phyloP scores from a whole-genome alignment of 2,329 filamentous ascomycete species.

The Aureobasidium sp. region DNA sequence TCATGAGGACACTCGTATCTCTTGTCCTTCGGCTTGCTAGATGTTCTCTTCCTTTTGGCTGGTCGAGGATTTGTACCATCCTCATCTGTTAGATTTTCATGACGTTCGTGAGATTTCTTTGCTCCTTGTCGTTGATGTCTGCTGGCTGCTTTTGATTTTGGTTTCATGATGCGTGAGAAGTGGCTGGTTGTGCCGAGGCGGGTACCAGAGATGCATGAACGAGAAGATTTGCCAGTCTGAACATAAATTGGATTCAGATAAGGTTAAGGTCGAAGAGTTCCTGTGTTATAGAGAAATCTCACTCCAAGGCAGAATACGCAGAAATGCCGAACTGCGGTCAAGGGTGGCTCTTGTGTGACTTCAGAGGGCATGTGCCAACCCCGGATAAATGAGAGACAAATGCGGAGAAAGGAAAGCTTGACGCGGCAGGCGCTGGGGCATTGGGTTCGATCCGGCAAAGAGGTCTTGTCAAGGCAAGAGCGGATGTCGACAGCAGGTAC shows the following conservation, averaged over 20 bases:
- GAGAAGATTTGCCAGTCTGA: background rate
- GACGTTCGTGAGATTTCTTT: background rate
- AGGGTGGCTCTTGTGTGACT: background rate
- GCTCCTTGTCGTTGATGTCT: background rate
- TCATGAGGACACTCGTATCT: slow-evolving; percentile 64
- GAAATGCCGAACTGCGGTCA: background rate
- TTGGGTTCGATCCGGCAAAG: background rate
- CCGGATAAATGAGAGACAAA: slow-evolving; percentile 3
- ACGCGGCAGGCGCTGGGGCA: background rate
- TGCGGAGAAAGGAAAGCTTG: slow-evolving; percentile 10
- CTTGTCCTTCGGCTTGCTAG: slow-evolving; percentile 46
- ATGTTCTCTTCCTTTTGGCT: background rate
- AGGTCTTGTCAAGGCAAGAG: background rate
- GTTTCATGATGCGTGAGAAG: background rate
- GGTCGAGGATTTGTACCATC: background rate
- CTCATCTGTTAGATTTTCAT: background rate
- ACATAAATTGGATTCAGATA: background rate
- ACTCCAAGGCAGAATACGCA: background rate
- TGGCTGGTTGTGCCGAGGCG: background rate
- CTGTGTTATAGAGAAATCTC: too few species aligned
- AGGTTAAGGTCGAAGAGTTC: background rate
- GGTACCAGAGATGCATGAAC: background rate
- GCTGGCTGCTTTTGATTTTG: background rate
- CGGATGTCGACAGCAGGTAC: background rate
- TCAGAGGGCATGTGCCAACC: slow-evolving; percentile 1